These are phyloP conservation scores for Penicillium samsonianum DNA, from an alignment of 495 filamentous ascomycete genomes.

Conservation along the genomic window DNA sequence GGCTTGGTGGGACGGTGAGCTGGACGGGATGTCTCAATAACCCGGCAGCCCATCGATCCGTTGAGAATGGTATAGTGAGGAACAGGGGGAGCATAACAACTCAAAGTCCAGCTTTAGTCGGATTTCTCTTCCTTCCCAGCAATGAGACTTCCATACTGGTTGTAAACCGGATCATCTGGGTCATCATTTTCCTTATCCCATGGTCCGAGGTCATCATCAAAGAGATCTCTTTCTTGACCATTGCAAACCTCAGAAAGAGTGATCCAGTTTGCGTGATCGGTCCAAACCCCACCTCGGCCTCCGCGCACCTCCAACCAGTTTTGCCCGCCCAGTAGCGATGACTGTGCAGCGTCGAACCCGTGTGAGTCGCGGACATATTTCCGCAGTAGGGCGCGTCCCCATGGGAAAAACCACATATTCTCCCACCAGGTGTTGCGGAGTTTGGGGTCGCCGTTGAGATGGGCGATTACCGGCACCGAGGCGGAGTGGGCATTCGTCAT, in stretches of 20 bases:
- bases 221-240: constrained; percentile 51
- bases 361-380: constrained; percentile 50
- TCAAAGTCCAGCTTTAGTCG: not conserved
- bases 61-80: not conserved
- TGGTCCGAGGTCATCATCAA: constrained; percentile 44
- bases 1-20: too few relatives aligned
- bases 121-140: constrained; percentile 37
- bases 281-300: constrained; percentile 62
- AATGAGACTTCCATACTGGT: constrained; percentile 43
- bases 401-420: constrained; percentile 59
- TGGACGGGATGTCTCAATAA: not conserved
- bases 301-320: constrained; percentile 57
- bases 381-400: constrained; percentile 53
- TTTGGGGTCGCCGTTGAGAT: constrained; percentile 49
- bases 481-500: constrained; percentile 55
- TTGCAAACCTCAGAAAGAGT: constrained; percentile 56
- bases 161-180: constrained; percentile 59
- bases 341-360: constrained; percentile 45
- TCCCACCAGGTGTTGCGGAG: constrained; percentile 52
- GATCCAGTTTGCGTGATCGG: constrained; percentile 55
- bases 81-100: not conserved
- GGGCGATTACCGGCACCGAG: constrained; percentile 50
- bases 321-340: constrained; percentile 49
- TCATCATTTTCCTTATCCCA: constrained; percentile 63
- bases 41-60: not conserved